Evolutionary conservation across 768 basidiomycete genomes (phyloP).

Genomic region (Rhizopogon salebrosus): DNA sequence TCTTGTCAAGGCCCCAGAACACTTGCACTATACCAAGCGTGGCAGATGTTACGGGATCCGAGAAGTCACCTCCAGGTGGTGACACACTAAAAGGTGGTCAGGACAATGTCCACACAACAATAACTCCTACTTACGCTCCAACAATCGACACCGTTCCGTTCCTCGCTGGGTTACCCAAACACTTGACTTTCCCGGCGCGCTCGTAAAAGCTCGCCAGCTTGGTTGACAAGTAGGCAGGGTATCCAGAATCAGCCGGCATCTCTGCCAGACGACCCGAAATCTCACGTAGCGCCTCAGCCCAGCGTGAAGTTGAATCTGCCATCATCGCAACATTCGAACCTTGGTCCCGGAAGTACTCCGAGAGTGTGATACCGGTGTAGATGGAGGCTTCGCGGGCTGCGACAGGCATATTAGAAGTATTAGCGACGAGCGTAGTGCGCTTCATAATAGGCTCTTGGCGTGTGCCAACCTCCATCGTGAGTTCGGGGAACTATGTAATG

Average conservation of each 20-base stretch:
- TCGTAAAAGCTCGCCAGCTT: conserved; percentile 99
- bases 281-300: conserved; percentile 99
- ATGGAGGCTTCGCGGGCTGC: conserved; percentile 99
- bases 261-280: conserved; percentile 98
- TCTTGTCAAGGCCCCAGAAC: conserved; percentile 99
- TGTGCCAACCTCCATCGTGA: conserved; percentile 87
- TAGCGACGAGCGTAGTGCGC: conserved; percentile 96
- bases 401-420: conserved; percentile 99
- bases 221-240: conserved; percentile 94
- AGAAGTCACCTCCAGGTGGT: conserved; percentile 98
- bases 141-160: conserved; percentile 97
- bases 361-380: conserved; percentile 98
- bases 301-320: conserved; percentile 98
- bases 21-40: conserved; percentile 99
- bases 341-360: conserved; percentile 99
- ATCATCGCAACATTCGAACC: conserved; percentile 98
- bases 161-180: conserved; percentile 82
- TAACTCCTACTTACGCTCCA: conserved; percentile 73
- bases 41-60: conserved; percentile 96
- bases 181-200: conserved; percentile 93
- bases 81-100: conserved; percentile 65
- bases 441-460: conserved; percentile 99
- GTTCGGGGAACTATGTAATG: conserved; percentile 65
- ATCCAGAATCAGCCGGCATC: conserved; percentile 99
- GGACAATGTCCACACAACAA: not conserved